A percentile compares a stretch with the other conserved stretches of the same genome.
phyloP scores from a whole-genome alignment of 306 rosid genomes.

The Gastrolobium villosum region DNA sequence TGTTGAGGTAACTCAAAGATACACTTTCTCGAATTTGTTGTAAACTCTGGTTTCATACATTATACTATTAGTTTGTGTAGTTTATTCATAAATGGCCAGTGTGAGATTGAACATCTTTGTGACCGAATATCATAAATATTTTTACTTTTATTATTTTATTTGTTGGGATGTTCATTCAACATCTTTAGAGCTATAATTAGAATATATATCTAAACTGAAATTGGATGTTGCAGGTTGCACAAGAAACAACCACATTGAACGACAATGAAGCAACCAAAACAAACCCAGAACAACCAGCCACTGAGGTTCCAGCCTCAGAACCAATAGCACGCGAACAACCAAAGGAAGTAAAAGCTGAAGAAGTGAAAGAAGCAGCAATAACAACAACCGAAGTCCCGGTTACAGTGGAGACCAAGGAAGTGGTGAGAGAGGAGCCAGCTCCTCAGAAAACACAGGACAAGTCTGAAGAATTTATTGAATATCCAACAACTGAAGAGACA shows the following conservation, averaged over 20 bases:
- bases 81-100: too few relatives aligned
- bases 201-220: not conserved
- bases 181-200: not conserved
- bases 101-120: not conserved
- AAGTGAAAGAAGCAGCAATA: not conserved
- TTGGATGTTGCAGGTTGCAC: conserved; percentile 62
- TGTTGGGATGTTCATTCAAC: too few relatives aligned
- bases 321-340: conserved; percentile 46
- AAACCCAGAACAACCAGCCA: conserved; percentile 22
- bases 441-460: conserved; percentile 29
- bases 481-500: too few relatives aligned
- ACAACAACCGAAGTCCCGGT: conserved; percentile 41
- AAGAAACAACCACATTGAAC: conserved; percentile 40
- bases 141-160: too few relatives aligned
- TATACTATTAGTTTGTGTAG: not conserved
- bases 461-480: not conserved
- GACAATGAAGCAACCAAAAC: conserved; percentile 58
- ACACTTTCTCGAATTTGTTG: not conserved
- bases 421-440: conserved; percentile 45
- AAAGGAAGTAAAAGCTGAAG: too few relatives aligned
- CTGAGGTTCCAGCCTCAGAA: conserved; percentile 45
- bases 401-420: conserved; percentile 11
- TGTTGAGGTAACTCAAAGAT: conserved; percentile 64
- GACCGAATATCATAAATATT: not conserved
- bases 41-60: not conserved